Evolutionary conservation across 2,329 filamentous ascomycete species (phyloP).

Genomic region (Colletotrichum sp.): DNA sequence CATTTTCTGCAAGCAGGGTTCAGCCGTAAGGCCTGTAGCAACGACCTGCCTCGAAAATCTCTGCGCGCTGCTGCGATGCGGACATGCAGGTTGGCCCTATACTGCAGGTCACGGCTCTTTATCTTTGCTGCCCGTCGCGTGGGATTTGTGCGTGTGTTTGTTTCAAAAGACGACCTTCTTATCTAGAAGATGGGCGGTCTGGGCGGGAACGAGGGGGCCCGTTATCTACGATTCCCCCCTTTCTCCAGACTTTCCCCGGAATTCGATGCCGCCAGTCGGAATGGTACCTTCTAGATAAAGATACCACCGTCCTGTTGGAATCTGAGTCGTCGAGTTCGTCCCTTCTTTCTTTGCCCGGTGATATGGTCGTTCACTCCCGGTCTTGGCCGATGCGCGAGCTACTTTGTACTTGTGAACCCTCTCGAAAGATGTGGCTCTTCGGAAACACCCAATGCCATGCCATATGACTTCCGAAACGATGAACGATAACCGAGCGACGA

Average conservation of each 20-base stretch:
- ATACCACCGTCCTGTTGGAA: not conserved
- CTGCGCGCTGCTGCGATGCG: not conserved
- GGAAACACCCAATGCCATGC: not conserved
- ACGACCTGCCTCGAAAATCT: not conserved
- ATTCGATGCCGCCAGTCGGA: not conserved
- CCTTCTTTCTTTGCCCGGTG: not conserved
- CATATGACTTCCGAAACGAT: not conserved
- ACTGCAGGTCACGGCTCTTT: not conserved
- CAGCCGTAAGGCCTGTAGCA: not conserved
- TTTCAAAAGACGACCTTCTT: conserved; percentile 5
- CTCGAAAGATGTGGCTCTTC: not conserved
- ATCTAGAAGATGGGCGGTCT: conserved; percentile 8
- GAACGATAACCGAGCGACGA: not conserved
- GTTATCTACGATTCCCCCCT: not conserved
- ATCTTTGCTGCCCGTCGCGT: not conserved
- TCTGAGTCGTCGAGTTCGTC: not conserved
- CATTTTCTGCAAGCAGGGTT: not conserved
- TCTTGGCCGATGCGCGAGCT: not conserved
- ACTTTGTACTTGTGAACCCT: not conserved
- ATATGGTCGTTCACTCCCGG: not conserved
- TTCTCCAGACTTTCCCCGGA: not conserved
- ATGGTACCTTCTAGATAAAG: not conserved
- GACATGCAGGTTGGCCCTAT: not conserved
- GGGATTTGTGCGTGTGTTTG: not conserved
- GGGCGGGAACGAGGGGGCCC: not conserved